Evolutionary conservation across 2,329 filamentous ascomycete genomes (phyloP).

Genomic region (Phialophora expanda): DNA sequence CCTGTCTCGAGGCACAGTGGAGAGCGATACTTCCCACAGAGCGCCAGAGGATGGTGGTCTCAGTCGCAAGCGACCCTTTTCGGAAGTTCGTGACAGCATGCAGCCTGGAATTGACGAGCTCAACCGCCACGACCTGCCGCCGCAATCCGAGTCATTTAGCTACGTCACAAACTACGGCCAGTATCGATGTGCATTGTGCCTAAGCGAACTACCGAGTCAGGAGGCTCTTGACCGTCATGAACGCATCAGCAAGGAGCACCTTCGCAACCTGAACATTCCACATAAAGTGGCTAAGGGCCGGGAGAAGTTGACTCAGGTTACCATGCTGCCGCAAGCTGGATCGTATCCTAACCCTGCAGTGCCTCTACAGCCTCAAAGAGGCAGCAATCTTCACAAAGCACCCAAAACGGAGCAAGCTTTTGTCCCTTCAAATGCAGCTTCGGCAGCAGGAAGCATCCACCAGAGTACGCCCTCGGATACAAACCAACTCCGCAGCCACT

Average conservation of each 20-base stretch:
- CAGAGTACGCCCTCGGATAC: slow-evolving; percentile 3
- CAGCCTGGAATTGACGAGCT: background rate
- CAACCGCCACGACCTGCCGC: background rate
- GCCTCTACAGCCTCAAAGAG: slow-evolving; percentile 9
- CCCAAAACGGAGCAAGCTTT: background rate
- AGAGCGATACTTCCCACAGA: background rate
- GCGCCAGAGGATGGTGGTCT: background rate
- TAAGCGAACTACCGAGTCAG: slow-evolving; percentile 27
- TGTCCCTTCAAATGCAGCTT: background rate
- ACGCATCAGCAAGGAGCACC: slow-evolving; percentile 23
- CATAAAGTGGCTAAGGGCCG: slow-evolving; percentile 21
- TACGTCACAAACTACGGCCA: slow-evolving; percentile 29
- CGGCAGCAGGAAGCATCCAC: background rate
- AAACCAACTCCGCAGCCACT: slow-evolving; percentile 9
- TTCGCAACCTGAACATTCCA: slow-evolving; percentile 19
- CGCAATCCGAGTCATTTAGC: slow-evolving; percentile 22
- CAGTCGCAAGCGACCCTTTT: slow-evolving; percentile 19
- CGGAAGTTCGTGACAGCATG: slow-evolving; percentile 9
- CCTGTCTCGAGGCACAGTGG: background rate
- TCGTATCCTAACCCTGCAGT: slow-evolving; percentile 2
- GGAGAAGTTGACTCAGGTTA: slow-evolving; percentile 24
- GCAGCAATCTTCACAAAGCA: background rate
- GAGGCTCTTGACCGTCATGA: slow-evolving; percentile 29
- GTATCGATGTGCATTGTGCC: slow-evolving; percentile 31
- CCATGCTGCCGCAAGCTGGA: slow-evolving; percentile 1